These are phyloP conservation scores for Ascosphaera aggregata DNA, from an alignment of 2,329 filamentous ascomycete species.

Conservation along the genomic window DNA sequence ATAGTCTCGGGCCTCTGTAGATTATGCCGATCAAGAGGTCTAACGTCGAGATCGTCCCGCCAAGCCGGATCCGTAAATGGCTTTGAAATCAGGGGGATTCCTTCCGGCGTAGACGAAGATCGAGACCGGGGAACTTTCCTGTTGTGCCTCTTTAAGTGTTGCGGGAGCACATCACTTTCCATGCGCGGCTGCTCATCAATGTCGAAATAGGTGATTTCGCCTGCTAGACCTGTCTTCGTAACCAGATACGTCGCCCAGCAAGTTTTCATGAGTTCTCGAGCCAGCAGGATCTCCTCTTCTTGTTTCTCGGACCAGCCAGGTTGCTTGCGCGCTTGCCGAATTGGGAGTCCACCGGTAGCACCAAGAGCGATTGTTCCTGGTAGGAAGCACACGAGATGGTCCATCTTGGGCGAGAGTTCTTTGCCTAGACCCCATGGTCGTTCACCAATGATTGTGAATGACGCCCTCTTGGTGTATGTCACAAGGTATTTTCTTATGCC, in stretches of 20 bases:
- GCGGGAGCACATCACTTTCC: conserved; percentile 16
- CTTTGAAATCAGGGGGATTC: conserved; percentile 14
- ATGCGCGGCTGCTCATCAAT: conserved; percentile 42
- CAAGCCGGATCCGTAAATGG: conserved; percentile 26
- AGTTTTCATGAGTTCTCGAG: conserved; percentile 79
- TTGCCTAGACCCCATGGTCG: conserved; percentile 47
- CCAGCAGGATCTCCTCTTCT: conserved; percentile 69
- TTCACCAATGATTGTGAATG: conserved; percentile 79
- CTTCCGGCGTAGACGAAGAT: conserved; percentile 7
- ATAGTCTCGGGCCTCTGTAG: conserved; percentile 88
- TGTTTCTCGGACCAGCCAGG: conserved; percentile 53
- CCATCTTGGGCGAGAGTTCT: conserved; percentile 69
- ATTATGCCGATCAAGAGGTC: conserved; percentile 70
- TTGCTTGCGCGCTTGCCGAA: conserved; percentile 50
- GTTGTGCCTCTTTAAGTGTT: conserved; percentile 13
- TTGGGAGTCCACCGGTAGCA: conserved; percentile 53
- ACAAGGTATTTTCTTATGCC: conserved; percentile 83
- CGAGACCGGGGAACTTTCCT: conserved; percentile 4
- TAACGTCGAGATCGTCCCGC: conserved; percentile 58
- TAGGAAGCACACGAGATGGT: conserved; percentile 94
- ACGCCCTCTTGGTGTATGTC: conserved; percentile 59
- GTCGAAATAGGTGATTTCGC: conserved; percentile 84
- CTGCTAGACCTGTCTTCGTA: conserved; percentile 74
- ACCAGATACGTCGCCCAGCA: conserved; percentile 96
- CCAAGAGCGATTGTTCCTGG: conserved; percentile 84